Evolutionary conservation across 345 rosid genomes (phyloP).

Genomic region (Excoecaria agallocha): DNA sequence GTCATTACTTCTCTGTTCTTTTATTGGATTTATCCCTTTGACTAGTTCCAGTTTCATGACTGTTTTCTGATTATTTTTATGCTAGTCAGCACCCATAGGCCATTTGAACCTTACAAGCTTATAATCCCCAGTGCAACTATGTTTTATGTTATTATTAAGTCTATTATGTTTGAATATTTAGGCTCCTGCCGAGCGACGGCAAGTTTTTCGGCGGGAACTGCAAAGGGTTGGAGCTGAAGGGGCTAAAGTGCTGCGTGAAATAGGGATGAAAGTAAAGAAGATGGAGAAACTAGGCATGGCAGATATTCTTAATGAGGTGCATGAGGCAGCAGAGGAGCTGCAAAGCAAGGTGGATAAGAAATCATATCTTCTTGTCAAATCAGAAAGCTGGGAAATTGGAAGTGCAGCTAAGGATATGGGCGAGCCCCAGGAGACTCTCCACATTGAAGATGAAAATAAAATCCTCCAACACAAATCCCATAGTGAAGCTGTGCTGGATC

Average conservation of each 20-base stretch:
- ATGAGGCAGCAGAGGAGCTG: conserved; percentile 74
- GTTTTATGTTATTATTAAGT: neutral
- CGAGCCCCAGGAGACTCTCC: conserved; percentile 51
- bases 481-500: conserved; percentile 74
- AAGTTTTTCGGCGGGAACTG: conserved; percentile 64
- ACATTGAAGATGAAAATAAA: conserved; percentile 45
- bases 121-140: neutral
- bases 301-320: conserved; percentile 64
- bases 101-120: neutral
- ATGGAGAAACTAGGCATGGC: conserved; percentile 74
- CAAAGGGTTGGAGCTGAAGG: conserved; percentile 67
- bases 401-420: conserved; percentile 38
- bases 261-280: conserved; percentile 70
- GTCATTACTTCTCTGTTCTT: neutral
- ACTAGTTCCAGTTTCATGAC: neutral
- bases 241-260: conserved; percentile 67
- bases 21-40: neutral
- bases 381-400: conserved; percentile 88
- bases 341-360: conserved; percentile 71
- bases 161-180: conserved; percentile 22
- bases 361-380: conserved; percentile 79
- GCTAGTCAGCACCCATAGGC: neutral
- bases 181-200: conserved; percentile 82
- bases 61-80: too few species aligned
- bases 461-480: conserved; percentile 55